A percentile compares a stretch with the other conserved stretches of the same genome.
Conservation (phyloP, 345 rosid genomes). For the Dipteronia sinensis region DNA sequence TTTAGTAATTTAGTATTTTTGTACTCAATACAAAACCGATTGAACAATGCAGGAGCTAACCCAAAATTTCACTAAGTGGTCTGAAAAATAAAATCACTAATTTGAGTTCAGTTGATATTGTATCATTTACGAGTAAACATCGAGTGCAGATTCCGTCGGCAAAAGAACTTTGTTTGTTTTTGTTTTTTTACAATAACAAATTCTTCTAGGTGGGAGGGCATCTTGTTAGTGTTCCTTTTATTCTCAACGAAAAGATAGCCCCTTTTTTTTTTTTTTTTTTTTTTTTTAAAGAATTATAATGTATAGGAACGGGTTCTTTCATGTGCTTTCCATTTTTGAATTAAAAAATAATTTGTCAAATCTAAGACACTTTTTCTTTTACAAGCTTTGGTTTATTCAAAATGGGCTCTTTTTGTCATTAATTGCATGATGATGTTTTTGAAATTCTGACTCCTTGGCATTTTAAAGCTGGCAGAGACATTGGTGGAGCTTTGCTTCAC, state of each 20-base stretch:
- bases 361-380: neutral
- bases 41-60: neutral
- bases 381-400: conserved; percentile 10
- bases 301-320: neutral
- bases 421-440: conserved; percentile 28
- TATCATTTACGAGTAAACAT: too few relatives aligned
- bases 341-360: neutral
- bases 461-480: conserved; percentile 3
- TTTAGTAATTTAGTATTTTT: neutral
- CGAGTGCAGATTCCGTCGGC: too few relatives aligned
- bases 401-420: conserved; percentile 17
- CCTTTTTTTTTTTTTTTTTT: too few relatives aligned
- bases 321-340: neutral
- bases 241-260: neutral
- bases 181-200: too few relatives aligned
- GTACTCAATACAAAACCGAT: too few relatives aligned
- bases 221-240: neutral
- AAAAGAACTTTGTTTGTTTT: neutral
- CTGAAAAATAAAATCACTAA: neutral
- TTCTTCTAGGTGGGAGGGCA: too few relatives aligned
- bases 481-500: neutral
- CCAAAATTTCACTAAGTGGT: neutral
- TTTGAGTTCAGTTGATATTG: too few relatives aligned
- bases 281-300: too few relatives aligned
- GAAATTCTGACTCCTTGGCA: neutral